Conservation (phyloP, 768 basidiomycete genomes). For the Russula emetica region DNA sequence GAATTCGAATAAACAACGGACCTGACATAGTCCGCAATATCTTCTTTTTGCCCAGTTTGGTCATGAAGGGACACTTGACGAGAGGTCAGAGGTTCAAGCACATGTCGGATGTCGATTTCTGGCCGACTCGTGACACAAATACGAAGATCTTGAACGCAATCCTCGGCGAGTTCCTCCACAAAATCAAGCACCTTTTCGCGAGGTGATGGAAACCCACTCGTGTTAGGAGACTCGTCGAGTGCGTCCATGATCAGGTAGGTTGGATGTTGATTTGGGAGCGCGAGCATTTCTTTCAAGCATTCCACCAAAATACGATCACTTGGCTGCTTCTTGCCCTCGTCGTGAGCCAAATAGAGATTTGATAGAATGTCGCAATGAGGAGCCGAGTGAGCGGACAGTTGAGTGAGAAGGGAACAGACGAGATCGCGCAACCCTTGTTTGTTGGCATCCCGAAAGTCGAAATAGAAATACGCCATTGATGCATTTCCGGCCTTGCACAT, state of each 20-base stretch:
- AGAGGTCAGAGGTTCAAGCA: background rate
- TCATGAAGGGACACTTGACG: background rate
- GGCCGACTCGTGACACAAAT: background rate
- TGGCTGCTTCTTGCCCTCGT: background rate
- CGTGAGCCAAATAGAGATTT: background rate
- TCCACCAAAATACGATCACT: background rate
- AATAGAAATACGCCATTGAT: background rate
- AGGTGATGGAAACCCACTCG: background rate
- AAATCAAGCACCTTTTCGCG: background rate
- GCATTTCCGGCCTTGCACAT: background rate
- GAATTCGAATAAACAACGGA: background rate
- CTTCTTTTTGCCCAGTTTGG: background rate
- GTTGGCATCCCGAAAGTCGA: background rate
- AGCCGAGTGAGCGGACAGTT: background rate
- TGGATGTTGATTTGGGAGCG: background rate
- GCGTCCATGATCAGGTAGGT: conserved; percentile 1
- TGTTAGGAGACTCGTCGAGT: background rate
- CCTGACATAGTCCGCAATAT: background rate
- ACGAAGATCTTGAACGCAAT: background rate
- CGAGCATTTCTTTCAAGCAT: background rate
- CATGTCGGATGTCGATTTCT: background rate
- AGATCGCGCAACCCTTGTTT: background rate
- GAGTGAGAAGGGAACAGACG: background rate
- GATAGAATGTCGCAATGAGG: background rate
- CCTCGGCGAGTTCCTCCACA: background rate